Evolutionary conservation across 73 alveolate genomes (phyloP).

Genomic region (Paramecium sexaurelia): DNA sequence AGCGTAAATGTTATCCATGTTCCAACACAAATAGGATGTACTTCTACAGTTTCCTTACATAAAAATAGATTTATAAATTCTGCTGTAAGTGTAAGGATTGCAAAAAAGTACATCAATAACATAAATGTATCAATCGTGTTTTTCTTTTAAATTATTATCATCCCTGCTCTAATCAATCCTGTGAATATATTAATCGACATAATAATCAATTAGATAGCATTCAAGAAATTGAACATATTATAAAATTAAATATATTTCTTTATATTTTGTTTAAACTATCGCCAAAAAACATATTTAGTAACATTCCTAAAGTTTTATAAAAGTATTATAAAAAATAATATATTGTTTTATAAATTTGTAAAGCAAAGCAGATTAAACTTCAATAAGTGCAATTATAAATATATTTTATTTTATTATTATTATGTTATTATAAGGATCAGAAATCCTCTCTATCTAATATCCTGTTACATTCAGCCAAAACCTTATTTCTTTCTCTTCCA

Average conservation of each 20-base stretch:
- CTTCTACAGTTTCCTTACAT: neutral
- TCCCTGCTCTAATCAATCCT: neutral
- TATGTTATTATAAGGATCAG: slow-evolving; percentile 46
- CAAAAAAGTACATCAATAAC: neutral
- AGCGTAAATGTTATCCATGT: slow-evolving; percentile 22
- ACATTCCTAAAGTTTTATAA: too few relatives aligned
- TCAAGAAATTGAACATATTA: neutral
- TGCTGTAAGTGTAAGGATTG: neutral
- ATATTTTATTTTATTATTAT: neutral
- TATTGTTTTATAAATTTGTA: too few relatives aligned
- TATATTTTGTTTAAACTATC: too few relatives aligned
- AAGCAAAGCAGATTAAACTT: too few relatives aligned
- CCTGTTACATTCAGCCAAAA: slow-evolving; percentile 81
- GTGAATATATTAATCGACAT: neutral
- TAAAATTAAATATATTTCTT: neutral
- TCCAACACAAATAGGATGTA: neutral
- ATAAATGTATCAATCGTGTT: neutral
- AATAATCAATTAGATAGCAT: neutral
- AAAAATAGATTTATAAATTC: neutral
- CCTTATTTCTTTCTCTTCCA: slow-evolving; percentile 87
- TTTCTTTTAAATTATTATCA: neutral
- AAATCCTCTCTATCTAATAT: slow-evolving; percentile 87
- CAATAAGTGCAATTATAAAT: neutral
- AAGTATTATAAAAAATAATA: too few relatives aligned
- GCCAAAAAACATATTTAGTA: too few relatives aligned